Evolutionary conservation across 306 rosid genomes (phyloP), one percentile per base, ranked within the genome.

Genomic region (Geum urbanum): DNA sequence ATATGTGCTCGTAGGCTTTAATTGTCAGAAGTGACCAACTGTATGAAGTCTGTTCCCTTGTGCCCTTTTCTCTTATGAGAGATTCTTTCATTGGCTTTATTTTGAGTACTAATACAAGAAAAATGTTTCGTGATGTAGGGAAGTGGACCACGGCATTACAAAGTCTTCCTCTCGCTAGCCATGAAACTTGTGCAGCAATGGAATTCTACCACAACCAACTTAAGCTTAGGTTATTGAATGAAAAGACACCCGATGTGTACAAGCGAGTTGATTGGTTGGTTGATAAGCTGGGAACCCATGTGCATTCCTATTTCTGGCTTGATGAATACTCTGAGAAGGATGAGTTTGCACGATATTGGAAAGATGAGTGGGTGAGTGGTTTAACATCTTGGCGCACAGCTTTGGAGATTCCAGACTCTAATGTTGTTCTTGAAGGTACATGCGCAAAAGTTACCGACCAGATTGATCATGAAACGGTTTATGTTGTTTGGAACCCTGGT

Each of bases 221-320:
- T 74, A 90, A 83, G 85, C 80, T 81, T 73, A 78, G 98, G 80
- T 66, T 92, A 78, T 74, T 90, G 69, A 92, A 85, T 47, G 97
- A 90, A 81, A 85, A 86, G 74, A 83, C 84, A 37, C 43, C 59
- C 67, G 59, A 59, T 69, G 86, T 90, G 69, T 92, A 86, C 81
- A 88, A 84, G 76, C 81, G 91, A 35, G 85, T 86, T 8, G 97
- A 90, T 80, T 85, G 90, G 94, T 80, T 92, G 86, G 90, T 88
- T 47, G 84, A 88, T 86, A 92, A 88, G 85, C 77, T 92, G 85
- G 82, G 89, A 69, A 88, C 96, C 10, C 90, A 92, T 79, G 89
- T 92, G 66, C 91, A 85, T 83, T 85, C 98, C 59, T 85, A 86
- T 81, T 90, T 90, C 74, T 90, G 97, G 97, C 97, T 92, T 63